Evolutionary conservation across 1,284 basidiomycete genomes (phyloP).

Genomic region (Ustilago loliicola): DNA sequence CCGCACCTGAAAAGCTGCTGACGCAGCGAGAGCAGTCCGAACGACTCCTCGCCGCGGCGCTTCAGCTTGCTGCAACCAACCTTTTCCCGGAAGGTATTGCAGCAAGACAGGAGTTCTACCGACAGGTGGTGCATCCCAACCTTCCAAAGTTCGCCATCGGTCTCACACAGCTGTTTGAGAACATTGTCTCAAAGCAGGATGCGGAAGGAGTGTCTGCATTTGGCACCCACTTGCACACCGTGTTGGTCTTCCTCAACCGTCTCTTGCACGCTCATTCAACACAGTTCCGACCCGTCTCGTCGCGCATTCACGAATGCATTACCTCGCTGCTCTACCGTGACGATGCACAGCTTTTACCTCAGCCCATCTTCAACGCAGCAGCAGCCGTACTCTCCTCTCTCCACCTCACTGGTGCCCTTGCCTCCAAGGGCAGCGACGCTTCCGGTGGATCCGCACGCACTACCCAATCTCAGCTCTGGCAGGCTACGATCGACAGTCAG

Average conservation of each 20-base stretch:
- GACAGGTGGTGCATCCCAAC: constrained; percentile 53
- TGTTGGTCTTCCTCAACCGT: constrained; percentile 26
- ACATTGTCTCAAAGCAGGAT: constrained; percentile 7
- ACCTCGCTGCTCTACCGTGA: constrained; percentile 41
- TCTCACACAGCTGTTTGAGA: constrained; percentile 33
- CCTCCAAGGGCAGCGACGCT: constrained; percentile 44
- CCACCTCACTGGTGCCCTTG: constrained; percentile 54
- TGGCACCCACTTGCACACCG: constrained; percentile 17
- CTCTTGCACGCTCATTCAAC: constrained; percentile 46
- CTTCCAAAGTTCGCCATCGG: constrained; percentile 34
- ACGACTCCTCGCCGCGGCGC: constrained; percentile 31
- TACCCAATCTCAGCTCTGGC: constrained; percentile 60
- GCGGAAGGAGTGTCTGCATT: constrained; percentile 12
- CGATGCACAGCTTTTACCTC: constrained; percentile 11
- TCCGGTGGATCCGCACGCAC: constrained; percentile 39
- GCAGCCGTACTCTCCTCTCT: constrained; percentile 48
- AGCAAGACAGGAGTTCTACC: constrained; percentile 52
- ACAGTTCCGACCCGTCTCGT: constrained; percentile 48
- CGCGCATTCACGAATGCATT: constrained; percentile 45
- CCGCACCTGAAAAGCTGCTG: constrained; percentile 35
- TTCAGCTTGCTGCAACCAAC: constrained; percentile 29
- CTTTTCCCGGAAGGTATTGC: constrained; percentile 41
- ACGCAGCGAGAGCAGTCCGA: constrained; percentile 17
- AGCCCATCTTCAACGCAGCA: constrained; percentile 27
- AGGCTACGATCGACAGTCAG: constrained; percentile 38